Evolutionary conservation across 2,329 filamentous ascomycete species (phyloP), one percentile per base, ranked within the genome.

Genomic region (Byssochlamys sp.): DNA sequence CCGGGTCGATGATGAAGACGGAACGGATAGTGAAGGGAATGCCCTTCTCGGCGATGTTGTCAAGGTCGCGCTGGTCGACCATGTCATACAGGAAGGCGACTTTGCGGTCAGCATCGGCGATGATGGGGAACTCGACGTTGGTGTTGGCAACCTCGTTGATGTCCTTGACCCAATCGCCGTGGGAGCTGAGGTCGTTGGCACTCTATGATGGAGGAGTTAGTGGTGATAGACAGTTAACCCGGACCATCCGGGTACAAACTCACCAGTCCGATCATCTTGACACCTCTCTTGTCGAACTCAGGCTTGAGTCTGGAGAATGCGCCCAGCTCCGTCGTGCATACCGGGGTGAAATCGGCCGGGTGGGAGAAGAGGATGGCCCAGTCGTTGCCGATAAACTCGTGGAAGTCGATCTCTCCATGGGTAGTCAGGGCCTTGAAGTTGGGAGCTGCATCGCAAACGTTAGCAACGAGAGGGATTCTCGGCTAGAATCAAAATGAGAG

Each of bases 321-420:
- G 62, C 91, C 91, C 61, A 96, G 86, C 80, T 96, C 91, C 56
- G 91, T 96, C 62, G 91, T 96, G 83, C 91, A 96, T 59, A 96
- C 91, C 56, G 91, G 91, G 1, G 91, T 96, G 81, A 89, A 96
- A 76, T 96, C 91, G 67, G 73, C 73, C 69, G 85, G 85, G 76
- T 88, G 85, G 51, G 84, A 87, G 80, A 88, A 88, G 64, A 88
- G 80, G 61, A 88, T 78, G 59, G 84, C 82, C 84, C 85, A 88
- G 65, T 80, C 84, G 77, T 86, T 79, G 67, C 84, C 85, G 63
- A 88, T 86, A 78, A 83, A 88, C 66, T 87, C 77, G 76, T 88
- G 85, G 79, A 88, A 88, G 74, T 87, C 80, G 70, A 88, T 86
- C 56, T 78, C 78, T 59, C 85, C 85, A 61, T 78, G 76, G 62